Percentiles rank a stretch among this genome's conserved stretches.
phyloP scores from a whole-genome alignment of 1,139 yeast species.

The Blastobotrys aristatus region DNA sequence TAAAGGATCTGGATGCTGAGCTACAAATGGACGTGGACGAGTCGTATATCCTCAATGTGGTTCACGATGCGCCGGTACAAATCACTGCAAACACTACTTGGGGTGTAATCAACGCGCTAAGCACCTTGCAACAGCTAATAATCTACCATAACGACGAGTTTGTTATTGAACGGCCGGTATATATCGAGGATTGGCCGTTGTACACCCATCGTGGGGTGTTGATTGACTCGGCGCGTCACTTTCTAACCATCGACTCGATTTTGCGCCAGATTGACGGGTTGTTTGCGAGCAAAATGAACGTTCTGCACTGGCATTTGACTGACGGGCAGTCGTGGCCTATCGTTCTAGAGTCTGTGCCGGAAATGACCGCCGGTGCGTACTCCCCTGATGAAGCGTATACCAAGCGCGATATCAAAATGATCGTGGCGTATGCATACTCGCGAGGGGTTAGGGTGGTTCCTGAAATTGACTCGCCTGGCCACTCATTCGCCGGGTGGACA shows the following conservation, averaged over 20 bases:
- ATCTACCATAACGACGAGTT: conserved; percentile 11
- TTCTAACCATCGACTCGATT: conserved; percentile 34
- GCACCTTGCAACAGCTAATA: conserved; percentile 43
- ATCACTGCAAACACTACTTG: conserved; percentile 39
- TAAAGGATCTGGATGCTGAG: conserved; percentile 31
- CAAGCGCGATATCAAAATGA: conserved; percentile 31
- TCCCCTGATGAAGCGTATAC: conserved; percentile 36
- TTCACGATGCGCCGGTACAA: conserved; percentile 17
- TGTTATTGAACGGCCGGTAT: conserved; percentile 35
- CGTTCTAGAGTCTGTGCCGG: conserved; percentile 35
- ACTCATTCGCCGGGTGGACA: conserved; percentile 43
- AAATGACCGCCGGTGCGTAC: conserved; percentile 42
- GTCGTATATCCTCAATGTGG: conserved; percentile 31
- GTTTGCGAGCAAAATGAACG: conserved; percentile 42
- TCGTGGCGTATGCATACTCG: conserved; percentile 37
- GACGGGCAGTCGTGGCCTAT: conserved; percentile 49
- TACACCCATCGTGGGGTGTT: conserved; percentile 42
- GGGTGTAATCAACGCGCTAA: conserved; percentile 44
- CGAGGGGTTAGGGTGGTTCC: conserved; percentile 45
- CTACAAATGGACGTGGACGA: conserved; percentile 41
- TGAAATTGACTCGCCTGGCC: conserved; percentile 47
- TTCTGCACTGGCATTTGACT: conserved; percentile 45
- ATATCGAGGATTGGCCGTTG: conserved; percentile 38
- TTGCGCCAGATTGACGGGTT: conserved; percentile 42
- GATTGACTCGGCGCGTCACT: conserved; percentile 45